phyloP scores from a whole-genome alignment of 176 grass and related monocot species.

The Aechmea fasciata region DNA sequence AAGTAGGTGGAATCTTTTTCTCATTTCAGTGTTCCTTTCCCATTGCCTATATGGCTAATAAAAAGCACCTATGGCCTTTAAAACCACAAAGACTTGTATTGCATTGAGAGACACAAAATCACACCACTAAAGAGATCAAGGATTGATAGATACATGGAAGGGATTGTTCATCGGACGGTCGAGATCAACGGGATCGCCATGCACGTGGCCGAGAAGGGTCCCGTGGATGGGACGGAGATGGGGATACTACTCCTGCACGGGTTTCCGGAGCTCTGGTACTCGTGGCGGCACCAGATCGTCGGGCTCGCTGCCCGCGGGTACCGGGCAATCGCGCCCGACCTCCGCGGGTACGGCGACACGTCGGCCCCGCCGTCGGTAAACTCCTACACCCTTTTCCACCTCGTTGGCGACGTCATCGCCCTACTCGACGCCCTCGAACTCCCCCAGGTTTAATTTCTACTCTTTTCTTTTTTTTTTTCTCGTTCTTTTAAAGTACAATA shows the following conservation, averaged over 20 bases:
- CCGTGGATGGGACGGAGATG: not conserved
- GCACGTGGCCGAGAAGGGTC: conserved; percentile 48
- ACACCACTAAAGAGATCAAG: not conserved
- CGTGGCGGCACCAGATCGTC: conserved; percentile 67
- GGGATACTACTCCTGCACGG: conserved; percentile 59
- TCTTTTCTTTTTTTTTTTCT: not conserved
- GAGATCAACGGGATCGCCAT: conserved; percentile 61
- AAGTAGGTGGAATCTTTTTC: no score
- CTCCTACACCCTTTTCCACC: conserved; percentile 74
- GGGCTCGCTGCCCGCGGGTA: conserved; percentile 50
- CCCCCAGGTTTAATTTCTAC: not conserved
- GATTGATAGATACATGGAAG: not conserved
- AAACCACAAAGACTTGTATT: no score
- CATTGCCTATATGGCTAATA: no score
- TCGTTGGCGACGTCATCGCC: conserved; percentile 70
- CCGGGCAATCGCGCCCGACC: conserved; percentile 58
- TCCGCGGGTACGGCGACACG: conserved; percentile 72
- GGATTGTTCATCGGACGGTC: conserved; percentile 36
- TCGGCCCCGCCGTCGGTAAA: conserved; percentile 27
- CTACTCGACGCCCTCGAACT: conserved; percentile 61
- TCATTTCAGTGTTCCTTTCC: no score
- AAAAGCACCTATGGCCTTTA: no score
- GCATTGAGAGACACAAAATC: no score
- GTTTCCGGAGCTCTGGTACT: conserved; percentile 86
- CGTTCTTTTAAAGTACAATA: no score